Percentiles rank a stretch among this genome's conserved stretches.
Conservation (phyloP, 768 basidiomycete genomes). For the Pleurotus citrinopileatus region DNA sequence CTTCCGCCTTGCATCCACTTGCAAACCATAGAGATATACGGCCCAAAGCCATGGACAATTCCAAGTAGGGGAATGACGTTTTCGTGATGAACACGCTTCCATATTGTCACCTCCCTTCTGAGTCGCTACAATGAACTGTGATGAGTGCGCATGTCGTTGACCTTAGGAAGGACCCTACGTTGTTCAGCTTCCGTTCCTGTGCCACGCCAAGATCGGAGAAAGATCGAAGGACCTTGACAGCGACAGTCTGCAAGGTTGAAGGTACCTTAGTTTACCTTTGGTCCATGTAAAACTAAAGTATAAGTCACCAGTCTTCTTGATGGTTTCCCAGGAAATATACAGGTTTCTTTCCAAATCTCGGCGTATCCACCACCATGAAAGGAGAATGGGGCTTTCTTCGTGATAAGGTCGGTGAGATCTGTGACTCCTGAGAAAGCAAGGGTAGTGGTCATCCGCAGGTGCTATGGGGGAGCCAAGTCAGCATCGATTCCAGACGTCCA, state of each 20-base stretch:
- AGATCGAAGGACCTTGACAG: background rate
- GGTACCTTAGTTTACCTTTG: background rate
- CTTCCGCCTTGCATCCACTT: slow-evolving; percentile 30
- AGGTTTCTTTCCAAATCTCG: too few species aligned
- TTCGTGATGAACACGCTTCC: slow-evolving; percentile 18
- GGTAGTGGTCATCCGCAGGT: too few species aligned
- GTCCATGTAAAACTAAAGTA: background rate
- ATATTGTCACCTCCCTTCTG: slow-evolving; percentile 19
- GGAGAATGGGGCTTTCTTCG: too few species aligned
- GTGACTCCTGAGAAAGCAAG: too few species aligned
- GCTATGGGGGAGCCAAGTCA: too few species aligned
- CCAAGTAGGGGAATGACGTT: slow-evolving; percentile 26
- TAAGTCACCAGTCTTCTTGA: background rate
- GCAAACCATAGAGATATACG: slow-evolving; percentile 28
- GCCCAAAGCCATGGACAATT: slow-evolving; percentile 25
- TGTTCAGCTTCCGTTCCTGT: background rate
- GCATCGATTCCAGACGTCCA: background rate
- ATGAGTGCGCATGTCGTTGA: background rate
- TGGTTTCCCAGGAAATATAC: too few species aligned
- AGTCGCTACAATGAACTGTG: slow-evolving; percentile 9
- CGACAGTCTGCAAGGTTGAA: background rate
- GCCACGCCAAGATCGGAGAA: background rate
- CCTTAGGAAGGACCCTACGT: background rate
- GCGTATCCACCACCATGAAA: too few species aligned
- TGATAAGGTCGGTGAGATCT: too few species aligned